These are phyloP conservation scores for Leonotis leonurus DNA, from an alignment of 257 asterid genomes.

Conservation along the genomic window DNA sequence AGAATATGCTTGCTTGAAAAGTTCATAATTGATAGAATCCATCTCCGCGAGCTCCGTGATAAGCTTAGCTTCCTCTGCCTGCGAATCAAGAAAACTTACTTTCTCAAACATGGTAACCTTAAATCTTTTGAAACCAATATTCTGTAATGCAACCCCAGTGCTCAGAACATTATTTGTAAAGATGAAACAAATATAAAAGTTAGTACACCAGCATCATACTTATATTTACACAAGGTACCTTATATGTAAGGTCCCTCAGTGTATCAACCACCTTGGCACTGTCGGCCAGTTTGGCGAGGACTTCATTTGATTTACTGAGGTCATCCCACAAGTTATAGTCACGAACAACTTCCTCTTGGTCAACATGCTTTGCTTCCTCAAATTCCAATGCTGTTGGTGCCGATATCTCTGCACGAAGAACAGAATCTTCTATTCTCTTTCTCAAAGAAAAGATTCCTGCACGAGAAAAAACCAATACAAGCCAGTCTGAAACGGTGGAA, in stretches of 20 bases:
- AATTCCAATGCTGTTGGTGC: slow-evolving; percentile 60
- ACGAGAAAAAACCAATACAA: not conserved
- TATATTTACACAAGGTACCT: slow-evolving; percentile 30
- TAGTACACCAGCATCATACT: not conserved
- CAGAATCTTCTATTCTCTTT: slow-evolving; percentile 70
- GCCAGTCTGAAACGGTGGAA: not conserved
- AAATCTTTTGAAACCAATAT: not conserved
- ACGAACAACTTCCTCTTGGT: slow-evolving; percentile 54
- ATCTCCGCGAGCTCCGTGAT: slow-evolving; percentile 71
- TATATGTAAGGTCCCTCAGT: slow-evolving; percentile 56
- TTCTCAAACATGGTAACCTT: slow-evolving; percentile 1
- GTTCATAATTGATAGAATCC: slow-evolving; percentile 56
- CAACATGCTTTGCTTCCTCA: slow-evolving; percentile 50
- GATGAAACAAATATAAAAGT: not conserved
- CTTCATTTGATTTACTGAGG: slow-evolving; percentile 48
- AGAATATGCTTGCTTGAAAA: slow-evolving; percentile 70
- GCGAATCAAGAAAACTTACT: slow-evolving; percentile 19
- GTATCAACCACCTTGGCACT: slow-evolving; percentile 61
- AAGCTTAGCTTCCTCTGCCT: slow-evolving; percentile 88
- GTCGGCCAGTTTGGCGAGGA: slow-evolving; percentile 53
- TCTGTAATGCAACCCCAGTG: not conserved
- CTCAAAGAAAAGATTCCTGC: slow-evolving; percentile 65
- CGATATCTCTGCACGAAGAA: slow-evolving; percentile 69
- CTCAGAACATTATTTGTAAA: not conserved
- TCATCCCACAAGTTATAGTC: slow-evolving; percentile 69